Conservation (phyloP, 768 basidiomycete species). For the Tricholoma terreum region DNA sequence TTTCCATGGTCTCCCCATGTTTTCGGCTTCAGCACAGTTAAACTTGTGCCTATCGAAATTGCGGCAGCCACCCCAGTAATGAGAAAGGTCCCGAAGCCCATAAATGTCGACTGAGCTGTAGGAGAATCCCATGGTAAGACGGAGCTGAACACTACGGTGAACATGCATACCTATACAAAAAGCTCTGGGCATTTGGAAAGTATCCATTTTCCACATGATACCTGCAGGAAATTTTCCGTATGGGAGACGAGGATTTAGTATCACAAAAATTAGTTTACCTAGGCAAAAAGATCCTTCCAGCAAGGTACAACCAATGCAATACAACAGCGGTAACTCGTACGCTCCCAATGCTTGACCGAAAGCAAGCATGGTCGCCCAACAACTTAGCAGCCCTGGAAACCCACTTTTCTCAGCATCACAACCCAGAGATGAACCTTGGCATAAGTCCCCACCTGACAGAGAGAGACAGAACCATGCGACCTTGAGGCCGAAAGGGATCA, state of each 20-base stretch:
- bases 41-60: slow-evolving; percentile 43
- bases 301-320: slow-evolving; percentile 47
- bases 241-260: not conserved
- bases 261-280: slow-evolving; percentile 34
- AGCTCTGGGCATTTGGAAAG: slow-evolving; percentile 49
- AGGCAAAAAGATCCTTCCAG: slow-evolving; percentile 58
- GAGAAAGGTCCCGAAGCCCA: slow-evolving; percentile 41
- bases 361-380: slow-evolving; percentile 44
- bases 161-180: slow-evolving; percentile 54
- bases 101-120: slow-evolving; percentile 42
- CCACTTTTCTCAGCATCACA: not conserved
- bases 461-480: slow-evolving; percentile 58
- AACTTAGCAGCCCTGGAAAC: slow-evolving; percentile 45
- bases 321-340: slow-evolving; percentile 46
- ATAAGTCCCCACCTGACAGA: slow-evolving; percentile 39
- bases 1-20: slow-evolving; percentile 35
- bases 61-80: slow-evolving; percentile 43
- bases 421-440: not conserved
- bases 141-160: not conserved
- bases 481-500: slow-evolving; percentile 58
- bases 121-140: not conserved
- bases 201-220: slow-evolving; percentile 63
- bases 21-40: slow-evolving; percentile 39
- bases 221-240: slow-evolving; percentile 33
- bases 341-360: slow-evolving; percentile 43